A percentile compares a stretch with the other conserved stretches of the same genome.
Conservation (phyloP, 148 eudicot species). For the Spergularia bocconei region DNA sequence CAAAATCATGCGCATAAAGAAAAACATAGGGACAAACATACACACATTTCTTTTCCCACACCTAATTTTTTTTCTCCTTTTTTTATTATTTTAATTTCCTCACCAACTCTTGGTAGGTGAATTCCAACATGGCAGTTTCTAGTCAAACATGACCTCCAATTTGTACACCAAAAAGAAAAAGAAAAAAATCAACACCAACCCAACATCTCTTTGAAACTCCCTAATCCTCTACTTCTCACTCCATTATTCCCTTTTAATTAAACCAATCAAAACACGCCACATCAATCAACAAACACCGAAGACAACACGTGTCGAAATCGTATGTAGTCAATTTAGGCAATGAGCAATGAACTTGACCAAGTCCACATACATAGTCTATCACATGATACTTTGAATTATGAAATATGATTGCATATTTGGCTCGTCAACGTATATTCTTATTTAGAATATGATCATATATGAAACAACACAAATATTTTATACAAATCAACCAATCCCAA, state of each 20-base stretch:
- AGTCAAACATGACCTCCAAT: slow-evolving; percentile 27
- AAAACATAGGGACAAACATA: too few relatives aligned
- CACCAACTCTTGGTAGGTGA: slow-evolving; percentile 36
- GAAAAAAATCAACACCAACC: slow-evolving; percentile 20
- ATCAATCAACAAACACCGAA: background rate
- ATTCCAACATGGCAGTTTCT: slow-evolving; percentile 28
- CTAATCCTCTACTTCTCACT: too few relatives aligned
- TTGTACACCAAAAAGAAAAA: background rate
- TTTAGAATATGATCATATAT: too few relatives aligned
- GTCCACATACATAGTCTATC: too few relatives aligned
- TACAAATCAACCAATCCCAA: slow-evolving; percentile 19
- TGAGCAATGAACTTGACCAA: too few relatives aligned
- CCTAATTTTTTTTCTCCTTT: background rate
- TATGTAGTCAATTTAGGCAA: background rate
- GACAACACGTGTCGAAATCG: slow-evolving; percentile 3
- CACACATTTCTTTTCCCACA: background rate
- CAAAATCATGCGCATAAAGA: too few relatives aligned
- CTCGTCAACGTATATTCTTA: too few relatives aligned
- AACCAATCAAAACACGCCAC: background rate
- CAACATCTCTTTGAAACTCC: background rate
- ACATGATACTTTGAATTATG: too few relatives aligned
- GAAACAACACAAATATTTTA: background rate
- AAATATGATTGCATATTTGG: too few relatives aligned
- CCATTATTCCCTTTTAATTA: too few relatives aligned
- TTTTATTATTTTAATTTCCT: background rate